Evolutionary conservation across 257 asterid genomes (phyloP), one percentile per base, ranked within the genome.

Genomic region (Linaria vulgaris): DNA sequence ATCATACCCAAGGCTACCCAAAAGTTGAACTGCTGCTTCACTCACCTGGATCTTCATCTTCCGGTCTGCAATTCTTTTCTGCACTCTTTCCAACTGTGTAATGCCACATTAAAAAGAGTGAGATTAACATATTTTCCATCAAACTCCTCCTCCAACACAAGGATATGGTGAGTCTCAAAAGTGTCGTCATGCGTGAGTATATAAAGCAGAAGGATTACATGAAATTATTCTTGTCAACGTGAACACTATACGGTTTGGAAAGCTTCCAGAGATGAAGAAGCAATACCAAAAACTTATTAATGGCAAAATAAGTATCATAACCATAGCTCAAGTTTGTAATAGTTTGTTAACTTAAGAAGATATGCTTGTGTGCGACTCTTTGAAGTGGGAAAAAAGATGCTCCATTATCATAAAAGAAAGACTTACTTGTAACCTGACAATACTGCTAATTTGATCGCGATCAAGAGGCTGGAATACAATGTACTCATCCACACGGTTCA

Each of bases 401-500:
- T n/a, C n/a, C 34, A 27, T 51, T 19, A n/a, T n/a, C n/a, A n/a
- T 16, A 31, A 39, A 53, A 11, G 44, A 38, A 22, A 8, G 20
- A 69, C 68, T 59, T 63, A 88, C 96, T 95, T 91, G 98, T 70
- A 88, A 71, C 70, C 72, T 79, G 55, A 88, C 95, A 24, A 86
- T 88, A 4, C 77, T 71, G 79, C 69, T 68, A 56, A 91, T 91
- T 56, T 91, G 95, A 13, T 81, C 78, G 4, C 88, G 96, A 60
- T 88, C 94, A 6, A 91, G 94, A 52, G 98, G 98, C 68, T 91
- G 95, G 87, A 91, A 91, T 21, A 91, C 96, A 1, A 91, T 91
- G 79, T 86, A 91, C 70, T 91, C 98, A 66, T 91, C 98, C 19
- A 88, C 86, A 4, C 96, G 90, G 59, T 91, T 91, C 98, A 91